A percentile compares a stretch with the other conserved stretches of the same genome.
Evolutionary conservation across 2,329 filamentous ascomycete species (phyloP).

Genomic region (Ophiosphaerella herpotricha): DNA sequence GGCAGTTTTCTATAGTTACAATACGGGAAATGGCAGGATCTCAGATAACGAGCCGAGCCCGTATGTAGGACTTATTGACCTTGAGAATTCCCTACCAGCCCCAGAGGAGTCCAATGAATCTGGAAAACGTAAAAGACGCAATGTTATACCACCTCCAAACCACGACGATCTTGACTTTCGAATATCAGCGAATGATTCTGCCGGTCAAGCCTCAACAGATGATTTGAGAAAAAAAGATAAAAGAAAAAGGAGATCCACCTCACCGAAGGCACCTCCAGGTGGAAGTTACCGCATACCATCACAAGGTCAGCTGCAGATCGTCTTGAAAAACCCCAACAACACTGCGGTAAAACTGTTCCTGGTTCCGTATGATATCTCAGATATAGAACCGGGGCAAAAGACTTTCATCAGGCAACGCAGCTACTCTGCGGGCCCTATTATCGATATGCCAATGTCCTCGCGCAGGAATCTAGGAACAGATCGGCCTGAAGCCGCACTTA

Average conservation of each 20-base stretch:
- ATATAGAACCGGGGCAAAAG: conserved; percentile 93
- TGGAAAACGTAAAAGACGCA: conserved; percentile 48
- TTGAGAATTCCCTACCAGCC: conserved; percentile 76
- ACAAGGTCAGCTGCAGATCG: conserved; percentile 91
- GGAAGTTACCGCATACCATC: conserved; percentile 94
- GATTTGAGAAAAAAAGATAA: conserved; percentile 58
- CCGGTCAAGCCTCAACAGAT: conserved; percentile 20
- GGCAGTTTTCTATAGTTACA: conserved; percentile 95
- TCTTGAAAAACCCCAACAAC: conserved; percentile 98
- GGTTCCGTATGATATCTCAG: conserved; percentile 86
- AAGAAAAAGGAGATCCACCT: conserved; percentile 60
- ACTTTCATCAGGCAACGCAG: conserved; percentile 94
- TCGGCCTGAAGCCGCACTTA: conserved; percentile 57
- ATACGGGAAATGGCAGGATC: conserved; percentile 68
- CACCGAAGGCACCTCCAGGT: conserved; percentile 73
- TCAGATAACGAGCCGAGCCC: conserved; percentile 88
- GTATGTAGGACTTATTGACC: conserved; percentile 90
- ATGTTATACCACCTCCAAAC: conserved; percentile 26
- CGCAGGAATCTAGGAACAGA: conserved; percentile 57
- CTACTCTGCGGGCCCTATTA: conserved; percentile 84
- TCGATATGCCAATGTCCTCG: conserved; percentile 66
- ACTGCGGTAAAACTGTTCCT: conserved; percentile 96
- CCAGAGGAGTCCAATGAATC: conserved; percentile 50
- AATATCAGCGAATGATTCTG: conserved; percentile 22
- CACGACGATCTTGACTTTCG: conserved; percentile 33